These are phyloP conservation scores for Sutorius eximius DNA, from an alignment of 1,284 basidiomycete species.

Conservation along the genomic window DNA sequence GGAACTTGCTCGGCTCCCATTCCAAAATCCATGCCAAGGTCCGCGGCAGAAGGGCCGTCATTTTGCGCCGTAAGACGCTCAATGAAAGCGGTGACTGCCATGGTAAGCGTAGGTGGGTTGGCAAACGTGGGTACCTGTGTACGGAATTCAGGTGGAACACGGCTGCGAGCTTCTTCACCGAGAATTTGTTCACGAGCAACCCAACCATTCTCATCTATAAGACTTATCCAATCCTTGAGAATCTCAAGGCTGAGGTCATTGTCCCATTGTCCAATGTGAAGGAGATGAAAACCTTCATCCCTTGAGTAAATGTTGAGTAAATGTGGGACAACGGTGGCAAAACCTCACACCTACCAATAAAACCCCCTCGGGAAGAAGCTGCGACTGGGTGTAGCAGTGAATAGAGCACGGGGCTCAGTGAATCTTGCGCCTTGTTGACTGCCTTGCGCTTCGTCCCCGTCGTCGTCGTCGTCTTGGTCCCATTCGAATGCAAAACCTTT, in stretches of 20 bases:
- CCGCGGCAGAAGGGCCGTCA: constrained; percentile 50
- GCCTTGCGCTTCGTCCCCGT: constrained; percentile 36
- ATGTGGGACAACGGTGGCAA: constrained; percentile 2
- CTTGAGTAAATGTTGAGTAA: constrained; percentile 37
- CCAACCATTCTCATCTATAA: constrained; percentile 94
- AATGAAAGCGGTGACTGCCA: constrained; percentile 89
- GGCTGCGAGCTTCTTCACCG: constrained; percentile 92
- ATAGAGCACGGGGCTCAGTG: constrained; percentile 72
- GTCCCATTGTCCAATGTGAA: constrained; percentile 91
- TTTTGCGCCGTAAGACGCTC: constrained; percentile 58
- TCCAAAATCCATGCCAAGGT: constrained; percentile 64
- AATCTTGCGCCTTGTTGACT: constrained; percentile 55
- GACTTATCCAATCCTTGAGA: constrained; percentile 82
- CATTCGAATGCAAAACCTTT: constrained; percentile 83
- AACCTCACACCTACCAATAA: constrained; percentile 66
- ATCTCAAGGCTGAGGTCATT: constrained; percentile 90
- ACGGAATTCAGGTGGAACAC: constrained; percentile 86
- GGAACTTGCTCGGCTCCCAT: constrained; percentile 49
- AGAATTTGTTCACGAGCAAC: constrained; percentile 94
- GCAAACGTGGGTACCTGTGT: constrained; percentile 91
- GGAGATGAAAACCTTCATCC: constrained; percentile 95
- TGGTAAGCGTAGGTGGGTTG: constrained; percentile 90
- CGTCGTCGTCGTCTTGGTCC: constrained; percentile 76
- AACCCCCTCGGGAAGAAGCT: constrained; percentile 97
- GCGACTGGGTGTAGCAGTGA: constrained; percentile 91